Evolutionary conservation across 805 yeast species (phyloP).

Genomic region (Cyberlindnera mrakii): DNA sequence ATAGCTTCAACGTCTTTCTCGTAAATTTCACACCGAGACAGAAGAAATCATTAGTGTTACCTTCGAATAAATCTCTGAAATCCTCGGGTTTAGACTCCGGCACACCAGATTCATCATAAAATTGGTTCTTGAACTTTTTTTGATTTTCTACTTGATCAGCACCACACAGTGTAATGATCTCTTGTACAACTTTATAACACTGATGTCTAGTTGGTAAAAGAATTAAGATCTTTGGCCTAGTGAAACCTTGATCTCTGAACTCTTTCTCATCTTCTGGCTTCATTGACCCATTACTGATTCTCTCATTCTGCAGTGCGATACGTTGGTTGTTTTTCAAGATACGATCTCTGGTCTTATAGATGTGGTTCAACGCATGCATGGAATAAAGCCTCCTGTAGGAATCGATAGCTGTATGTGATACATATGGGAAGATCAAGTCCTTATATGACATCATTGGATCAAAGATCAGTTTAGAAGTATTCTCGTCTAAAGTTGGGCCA

Average conservation of each 20-base stretch:
- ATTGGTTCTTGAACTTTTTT: conserved; percentile 68
- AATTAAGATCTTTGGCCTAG: conserved; percentile 83
- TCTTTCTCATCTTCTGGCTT: conserved; percentile 47
- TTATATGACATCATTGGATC: conserved; percentile 67
- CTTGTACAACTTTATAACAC: conserved; percentile 62
- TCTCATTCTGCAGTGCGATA: conserved; percentile 37
- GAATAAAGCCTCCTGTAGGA: conserved; percentile 58
- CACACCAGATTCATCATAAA: conserved; percentile 43
- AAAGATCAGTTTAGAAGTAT: conserved; percentile 46
- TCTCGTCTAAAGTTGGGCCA: conserved; percentile 26
- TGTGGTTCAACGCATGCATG: conserved; percentile 75
- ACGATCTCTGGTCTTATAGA: conserved; percentile 82
- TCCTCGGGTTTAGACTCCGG: conserved; percentile 68
- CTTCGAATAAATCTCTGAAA: conserved; percentile 72
- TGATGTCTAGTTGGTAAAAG: conserved; percentile 79
- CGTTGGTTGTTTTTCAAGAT: conserved; percentile 70
- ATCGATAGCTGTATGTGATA: conserved; percentile 40
- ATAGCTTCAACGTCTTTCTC: conserved; percentile 77
- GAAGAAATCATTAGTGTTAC: conserved; percentile 89
- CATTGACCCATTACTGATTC: conserved; percentile 27
- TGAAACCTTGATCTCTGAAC: conserved; percentile 88
- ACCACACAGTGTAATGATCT: conserved; percentile 56
- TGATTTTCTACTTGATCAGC: conserved; percentile 75
- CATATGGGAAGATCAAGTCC: conserved; percentile 60
- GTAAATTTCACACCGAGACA: conserved; percentile 89